A percentile compares a stretch with the other conserved stretches of the same genome.
Conservation (phyloP, 78 protist species). For the Dictyostelium citrinum region DNA sequence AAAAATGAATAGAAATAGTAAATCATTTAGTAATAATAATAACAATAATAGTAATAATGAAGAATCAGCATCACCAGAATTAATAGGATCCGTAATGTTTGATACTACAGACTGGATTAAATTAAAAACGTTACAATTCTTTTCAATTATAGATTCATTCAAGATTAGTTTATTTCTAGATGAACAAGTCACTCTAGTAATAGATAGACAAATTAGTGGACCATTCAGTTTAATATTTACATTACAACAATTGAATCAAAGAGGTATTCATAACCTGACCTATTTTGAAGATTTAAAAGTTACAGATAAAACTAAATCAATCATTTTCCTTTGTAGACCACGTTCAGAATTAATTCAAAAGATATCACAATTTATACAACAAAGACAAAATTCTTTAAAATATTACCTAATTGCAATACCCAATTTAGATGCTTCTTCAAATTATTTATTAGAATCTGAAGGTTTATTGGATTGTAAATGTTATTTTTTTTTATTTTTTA, state of each 20-base stretch:
- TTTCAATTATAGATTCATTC: not conserved
- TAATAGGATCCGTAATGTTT: not conserved
- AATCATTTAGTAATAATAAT: not conserved
- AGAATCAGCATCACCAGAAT: not conserved
- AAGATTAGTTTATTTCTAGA: not conserved
- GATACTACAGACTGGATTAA: not conserved
- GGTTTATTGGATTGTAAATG: not conserved
- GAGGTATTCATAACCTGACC: not conserved
- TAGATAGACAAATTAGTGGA: not conserved
- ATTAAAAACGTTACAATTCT: constrained; percentile 7
- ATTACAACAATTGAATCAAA: not conserved
- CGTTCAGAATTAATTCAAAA: not conserved
- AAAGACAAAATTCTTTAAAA: not conserved
- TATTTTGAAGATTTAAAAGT: not conserved
- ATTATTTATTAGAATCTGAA: constrained; percentile 15
- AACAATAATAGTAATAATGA: not conserved
- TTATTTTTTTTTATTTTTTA: not conserved
- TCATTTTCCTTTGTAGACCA: not conserved
- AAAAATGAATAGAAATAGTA: not conserved
- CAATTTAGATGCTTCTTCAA: not conserved
- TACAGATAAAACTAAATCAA: not conserved
- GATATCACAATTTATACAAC: not conserved
- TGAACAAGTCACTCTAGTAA: not conserved
- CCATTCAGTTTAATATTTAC: not conserved
- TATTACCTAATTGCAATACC: not conserved